A percentile compares a stretch with the other conserved stretches of the same genome.
Evolutionary conservation across 2,329 filamentous ascomycete species (phyloP).

Genomic region (Colletotrichum musae): DNA sequence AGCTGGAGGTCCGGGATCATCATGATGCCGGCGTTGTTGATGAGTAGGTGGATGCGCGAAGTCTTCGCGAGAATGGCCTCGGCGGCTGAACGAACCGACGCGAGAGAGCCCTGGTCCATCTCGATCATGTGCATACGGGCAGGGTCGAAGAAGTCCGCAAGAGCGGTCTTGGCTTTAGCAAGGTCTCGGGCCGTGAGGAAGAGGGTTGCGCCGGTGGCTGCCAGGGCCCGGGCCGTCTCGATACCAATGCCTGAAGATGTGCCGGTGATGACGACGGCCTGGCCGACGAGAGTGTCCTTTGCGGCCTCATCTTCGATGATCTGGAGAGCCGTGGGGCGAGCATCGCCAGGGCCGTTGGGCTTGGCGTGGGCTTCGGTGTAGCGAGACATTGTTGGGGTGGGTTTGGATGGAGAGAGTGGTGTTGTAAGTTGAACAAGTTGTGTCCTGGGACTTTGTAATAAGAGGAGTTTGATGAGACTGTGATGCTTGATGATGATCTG

Average conservation of each 20-base stretch:
- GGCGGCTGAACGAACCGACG: slow-evolving; percentile 45
- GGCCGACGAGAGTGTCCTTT: slow-evolving; percentile 49
- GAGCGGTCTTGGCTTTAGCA: slow-evolving; percentile 48
- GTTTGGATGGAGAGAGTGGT: too few species aligned
- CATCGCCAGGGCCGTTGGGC: slow-evolving; percentile 53
- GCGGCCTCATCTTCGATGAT: slow-evolving; percentile 55
- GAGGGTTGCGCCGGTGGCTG: slow-evolving; percentile 53
- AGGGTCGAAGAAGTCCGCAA: slow-evolving; percentile 38
- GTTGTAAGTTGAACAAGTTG: too few species aligned
- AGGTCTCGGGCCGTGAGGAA: slow-evolving; percentile 53
- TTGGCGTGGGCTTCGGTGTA: slow-evolving; percentile 11
- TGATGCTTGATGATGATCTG: too few species aligned
- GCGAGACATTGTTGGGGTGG: slow-evolving; percentile 15
- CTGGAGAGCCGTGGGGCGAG: slow-evolving; percentile 56
- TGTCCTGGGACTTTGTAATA: too few species aligned
- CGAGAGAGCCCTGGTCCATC: slow-evolving; percentile 10
- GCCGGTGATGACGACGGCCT: slow-evolving; percentile 55
- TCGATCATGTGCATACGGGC: background rate
- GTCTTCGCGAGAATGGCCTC: slow-evolving; percentile 48
- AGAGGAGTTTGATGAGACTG: too few species aligned
- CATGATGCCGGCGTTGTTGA: slow-evolving; percentile 51
- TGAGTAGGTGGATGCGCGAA: slow-evolving; percentile 46
- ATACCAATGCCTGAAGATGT: slow-evolving; percentile 54
- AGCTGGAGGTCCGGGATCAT: slow-evolving; percentile 14
- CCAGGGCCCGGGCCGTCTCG: slow-evolving; percentile 54